A percentile compares a stretch with the other conserved stretches of the same genome.
These are phyloP conservation scores for Schwanniomyces vanrijiae DNA, from an alignment of 805 yeast species.

Conservation along the genomic window DNA sequence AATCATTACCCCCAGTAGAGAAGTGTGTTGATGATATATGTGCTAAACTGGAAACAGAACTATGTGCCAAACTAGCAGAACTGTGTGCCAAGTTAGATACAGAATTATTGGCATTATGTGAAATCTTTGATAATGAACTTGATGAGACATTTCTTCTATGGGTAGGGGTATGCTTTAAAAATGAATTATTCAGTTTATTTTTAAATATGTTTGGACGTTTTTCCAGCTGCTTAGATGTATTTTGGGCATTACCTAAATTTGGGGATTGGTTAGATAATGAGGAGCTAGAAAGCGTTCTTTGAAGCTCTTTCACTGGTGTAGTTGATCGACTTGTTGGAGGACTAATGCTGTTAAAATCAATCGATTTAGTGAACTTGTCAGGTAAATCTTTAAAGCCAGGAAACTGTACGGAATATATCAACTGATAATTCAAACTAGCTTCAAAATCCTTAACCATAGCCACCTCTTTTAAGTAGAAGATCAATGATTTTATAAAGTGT, in stretches of 20 bases:
- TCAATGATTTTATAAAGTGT: slow-evolving; percentile 35
- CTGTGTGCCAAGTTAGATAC: not conserved
- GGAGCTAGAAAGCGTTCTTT: slow-evolving; percentile 20
- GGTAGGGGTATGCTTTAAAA: slow-evolving; percentile 8
- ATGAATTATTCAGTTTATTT: slow-evolving; percentile 19
- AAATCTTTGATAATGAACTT: slow-evolving; percentile 7
- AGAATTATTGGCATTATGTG: not conserved
- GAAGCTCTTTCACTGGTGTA: slow-evolving; percentile 19
- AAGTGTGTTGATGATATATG: slow-evolving; percentile 1
- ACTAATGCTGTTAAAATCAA: slow-evolving; percentile 2
- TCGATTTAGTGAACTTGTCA: slow-evolving; percentile 6
- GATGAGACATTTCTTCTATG: slow-evolving; percentile 14
- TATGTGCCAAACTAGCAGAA: too few relatives aligned
- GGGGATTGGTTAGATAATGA: slow-evolving; percentile 12
- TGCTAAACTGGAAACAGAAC: not conserved
- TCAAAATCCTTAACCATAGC: slow-evolving; percentile 50
- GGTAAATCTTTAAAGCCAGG: slow-evolving; percentile 47
- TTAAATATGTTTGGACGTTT: slow-evolving; percentile 24
- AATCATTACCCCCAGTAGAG: slow-evolving; percentile 10
- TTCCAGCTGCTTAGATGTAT: slow-evolving; percentile 6
- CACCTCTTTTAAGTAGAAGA: slow-evolving; percentile 41
- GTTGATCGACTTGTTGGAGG: slow-evolving; percentile 3
- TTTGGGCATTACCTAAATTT: slow-evolving; percentile 10
- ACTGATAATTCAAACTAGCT: slow-evolving; percentile 34
- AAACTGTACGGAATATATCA: slow-evolving; percentile 37